Conservation (phyloP, 805 yeast species). For the Cyberlindnera subsufficiens region DNA sequence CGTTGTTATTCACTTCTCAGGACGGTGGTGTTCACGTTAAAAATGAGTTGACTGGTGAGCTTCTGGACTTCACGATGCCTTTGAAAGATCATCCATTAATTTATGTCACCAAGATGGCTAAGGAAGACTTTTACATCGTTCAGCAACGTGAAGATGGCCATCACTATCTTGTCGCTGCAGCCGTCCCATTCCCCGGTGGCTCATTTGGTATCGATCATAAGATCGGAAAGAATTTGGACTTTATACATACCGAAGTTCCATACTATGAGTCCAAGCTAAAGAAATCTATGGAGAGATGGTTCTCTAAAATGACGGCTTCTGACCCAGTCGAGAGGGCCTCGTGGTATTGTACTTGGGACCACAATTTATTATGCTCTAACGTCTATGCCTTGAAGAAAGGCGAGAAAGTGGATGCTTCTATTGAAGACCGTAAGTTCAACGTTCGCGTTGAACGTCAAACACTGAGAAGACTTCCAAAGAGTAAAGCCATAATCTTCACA, state of each 20-base stretch:
- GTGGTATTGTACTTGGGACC: slow-evolving; percentile 74
- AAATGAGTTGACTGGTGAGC: slow-evolving; percentile 59
- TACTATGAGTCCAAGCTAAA: slow-evolving; percentile 60
- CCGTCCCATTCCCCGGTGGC: slow-evolving; percentile 78
- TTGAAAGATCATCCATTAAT: slow-evolving; percentile 58
- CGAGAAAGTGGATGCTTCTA: slow-evolving; percentile 40
- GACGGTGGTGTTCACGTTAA: slow-evolving; percentile 47
- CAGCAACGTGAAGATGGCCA: slow-evolving; percentile 46
- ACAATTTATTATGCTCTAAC: slow-evolving; percentile 48
- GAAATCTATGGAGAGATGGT: slow-evolving; percentile 71
- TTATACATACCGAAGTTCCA: slow-evolving; percentile 65
- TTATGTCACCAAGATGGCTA: slow-evolving; percentile 62
- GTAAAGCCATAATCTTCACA: slow-evolving; percentile 63
- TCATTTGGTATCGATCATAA: slow-evolving; percentile 58
- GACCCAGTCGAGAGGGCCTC: slow-evolving; percentile 71
- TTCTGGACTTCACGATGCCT: slow-evolving; percentile 54
- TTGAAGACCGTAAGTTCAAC: slow-evolving; percentile 47
- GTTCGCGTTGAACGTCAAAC: slow-evolving; percentile 74
- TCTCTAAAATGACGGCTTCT: slow-evolving; percentile 50
- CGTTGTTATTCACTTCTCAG: slow-evolving; percentile 47
- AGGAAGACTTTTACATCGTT: slow-evolving; percentile 69
- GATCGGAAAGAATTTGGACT: slow-evolving; percentile 55
- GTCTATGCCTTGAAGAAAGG: slow-evolving; percentile 44
- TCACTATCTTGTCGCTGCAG: slow-evolving; percentile 67
- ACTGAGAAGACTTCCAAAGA: slow-evolving; percentile 57